These are phyloP conservation scores for Pseudoturritis turrita DNA, from an alignment of 345 rosid genomes.

Conservation along the genomic window DNA sequence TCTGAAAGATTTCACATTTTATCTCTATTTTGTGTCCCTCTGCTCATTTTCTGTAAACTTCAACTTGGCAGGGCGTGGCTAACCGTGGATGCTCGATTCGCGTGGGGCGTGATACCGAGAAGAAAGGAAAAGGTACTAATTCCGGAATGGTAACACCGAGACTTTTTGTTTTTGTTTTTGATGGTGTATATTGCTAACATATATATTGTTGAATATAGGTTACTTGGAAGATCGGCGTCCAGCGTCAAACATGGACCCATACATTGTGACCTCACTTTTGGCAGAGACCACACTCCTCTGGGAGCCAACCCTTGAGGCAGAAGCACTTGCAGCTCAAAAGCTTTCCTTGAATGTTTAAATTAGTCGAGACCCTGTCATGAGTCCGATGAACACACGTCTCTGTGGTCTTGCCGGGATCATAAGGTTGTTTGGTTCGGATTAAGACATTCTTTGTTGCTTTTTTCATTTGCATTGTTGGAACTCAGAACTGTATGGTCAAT, in stretches of 20 bases:
- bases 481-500: constrained; percentile 1
- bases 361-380: not conserved
- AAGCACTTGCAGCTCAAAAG: constrained; percentile 88
- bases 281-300: constrained; percentile 75
- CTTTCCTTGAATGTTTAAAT: constrained; percentile 57
- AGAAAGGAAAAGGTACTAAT: constrained; percentile 73
- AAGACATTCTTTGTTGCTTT: constrained; percentile 15
- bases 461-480: constrained; percentile 16
- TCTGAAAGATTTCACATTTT: not conserved
- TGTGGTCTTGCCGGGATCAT: constrained; percentile 8
- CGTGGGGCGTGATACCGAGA: constrained; percentile 96
- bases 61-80: constrained; percentile 70
- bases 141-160: not conserved
- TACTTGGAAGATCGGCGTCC: constrained; percentile 92
- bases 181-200: not conserved
- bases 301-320: constrained; percentile 83
- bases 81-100: constrained; percentile 97
- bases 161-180: too few relatives aligned
- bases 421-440: not conserved
- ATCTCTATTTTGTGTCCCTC: not conserved
- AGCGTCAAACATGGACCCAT: constrained; percentile 95
- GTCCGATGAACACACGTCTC: not conserved
- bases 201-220: constrained; percentile 38
- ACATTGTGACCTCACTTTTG: constrained; percentile 59
- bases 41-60: not conserved